Evolutionary conservation across 345 rosid genomes (phyloP).

Genomic region (Acer negundo): DNA sequence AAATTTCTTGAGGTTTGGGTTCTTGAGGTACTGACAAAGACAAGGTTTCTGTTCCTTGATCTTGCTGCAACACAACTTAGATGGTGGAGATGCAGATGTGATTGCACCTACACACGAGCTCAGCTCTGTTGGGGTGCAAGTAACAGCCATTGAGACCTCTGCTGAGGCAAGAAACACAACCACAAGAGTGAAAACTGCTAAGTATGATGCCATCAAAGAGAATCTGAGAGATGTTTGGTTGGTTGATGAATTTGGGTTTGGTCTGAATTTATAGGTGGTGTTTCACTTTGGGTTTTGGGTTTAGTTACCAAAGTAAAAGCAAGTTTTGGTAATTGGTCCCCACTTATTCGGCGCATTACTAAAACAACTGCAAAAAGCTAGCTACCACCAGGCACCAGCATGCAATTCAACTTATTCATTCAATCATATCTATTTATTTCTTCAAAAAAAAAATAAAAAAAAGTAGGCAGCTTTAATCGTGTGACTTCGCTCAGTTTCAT

Average conservation of each 20-base stretch:
- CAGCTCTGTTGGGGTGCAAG: slow-evolving; percentile 78
- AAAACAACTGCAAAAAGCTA: slow-evolving; percentile 12
- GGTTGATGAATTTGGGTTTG: slow-evolving; percentile 20
- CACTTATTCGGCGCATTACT: slow-evolving; percentile 19
- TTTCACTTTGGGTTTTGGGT: neutral
- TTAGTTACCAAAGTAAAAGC: slow-evolving; percentile 20
- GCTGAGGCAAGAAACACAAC: slow-evolving; percentile 47
- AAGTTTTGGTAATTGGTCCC: slow-evolving; percentile 2
- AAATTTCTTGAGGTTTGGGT: slow-evolving; percentile 68
- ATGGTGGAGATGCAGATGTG: slow-evolving; percentile 67
- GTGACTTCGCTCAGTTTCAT: neutral
- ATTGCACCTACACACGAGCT: slow-evolving; percentile 84
- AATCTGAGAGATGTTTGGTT: neutral
- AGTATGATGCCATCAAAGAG: slow-evolving; percentile 28
- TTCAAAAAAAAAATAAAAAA: neutral
- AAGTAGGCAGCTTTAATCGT: neutral
- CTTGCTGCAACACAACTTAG: slow-evolving; percentile 69
- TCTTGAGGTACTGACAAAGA: slow-evolving; percentile 78
- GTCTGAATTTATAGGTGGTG: slow-evolving; percentile 60
- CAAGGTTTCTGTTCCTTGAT: slow-evolving; percentile 89
- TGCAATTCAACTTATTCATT: slow-evolving; percentile 14
- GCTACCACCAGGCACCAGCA: neutral
- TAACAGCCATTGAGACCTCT: slow-evolving; percentile 56
- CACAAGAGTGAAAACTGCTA: slow-evolving; percentile 41
- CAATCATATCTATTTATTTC: slow-evolving; percentile 20